phyloP scores from a whole-genome alignment of 1,139 yeast species.

The Taphrina communis region DNA sequence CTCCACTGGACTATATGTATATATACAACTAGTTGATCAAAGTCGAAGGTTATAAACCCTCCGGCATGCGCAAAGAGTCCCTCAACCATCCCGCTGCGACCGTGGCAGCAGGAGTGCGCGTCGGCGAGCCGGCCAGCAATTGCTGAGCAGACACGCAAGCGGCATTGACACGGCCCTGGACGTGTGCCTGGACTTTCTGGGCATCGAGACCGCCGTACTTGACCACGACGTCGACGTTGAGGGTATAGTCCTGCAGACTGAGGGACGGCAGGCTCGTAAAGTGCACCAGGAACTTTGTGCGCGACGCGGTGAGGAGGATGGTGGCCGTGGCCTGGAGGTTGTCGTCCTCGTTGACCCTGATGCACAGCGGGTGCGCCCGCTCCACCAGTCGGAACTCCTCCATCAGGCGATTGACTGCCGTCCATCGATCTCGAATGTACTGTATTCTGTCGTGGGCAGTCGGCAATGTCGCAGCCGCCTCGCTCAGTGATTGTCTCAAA shows the following conservation, averaged over 20 bases:
- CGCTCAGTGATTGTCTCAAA: slow-evolving; percentile 1
- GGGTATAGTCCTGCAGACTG: slow-evolving; percentile 15
- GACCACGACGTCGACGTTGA: slow-evolving; percentile 26
- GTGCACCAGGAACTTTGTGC: slow-evolving; percentile 31
- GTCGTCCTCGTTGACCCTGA: slow-evolving; percentile 28
- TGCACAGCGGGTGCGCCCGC: slow-evolving; percentile 13
- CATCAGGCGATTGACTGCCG: slow-evolving; percentile 9
- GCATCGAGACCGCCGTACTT: slow-evolving; percentile 35
- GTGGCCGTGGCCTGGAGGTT: slow-evolving; percentile 20
- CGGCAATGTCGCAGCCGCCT: background rate
- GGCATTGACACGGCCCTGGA: slow-evolving; percentile 9
- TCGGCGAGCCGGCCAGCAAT: too few species aligned
- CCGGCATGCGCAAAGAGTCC: slow-evolving; percentile 35
- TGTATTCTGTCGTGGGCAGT: slow-evolving; percentile 7
- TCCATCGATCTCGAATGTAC: slow-evolving; percentile 30
- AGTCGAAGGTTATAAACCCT: background rate
- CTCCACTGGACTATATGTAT: background rate
- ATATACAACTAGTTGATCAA: background rate
- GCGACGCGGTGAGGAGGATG: slow-evolving; percentile 26
- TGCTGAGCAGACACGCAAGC: too few species aligned
- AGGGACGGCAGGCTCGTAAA: slow-evolving; percentile 23
- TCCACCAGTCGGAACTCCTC: slow-evolving; percentile 9
- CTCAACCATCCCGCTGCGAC: slow-evolving; percentile 21
- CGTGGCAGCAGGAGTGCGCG: too few species aligned
- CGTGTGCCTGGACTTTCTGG: slow-evolving; percentile 6